Conservation (phyloP, 495 filamentous ascomycete species). For the Trichocladium antarcticum region DNA sequence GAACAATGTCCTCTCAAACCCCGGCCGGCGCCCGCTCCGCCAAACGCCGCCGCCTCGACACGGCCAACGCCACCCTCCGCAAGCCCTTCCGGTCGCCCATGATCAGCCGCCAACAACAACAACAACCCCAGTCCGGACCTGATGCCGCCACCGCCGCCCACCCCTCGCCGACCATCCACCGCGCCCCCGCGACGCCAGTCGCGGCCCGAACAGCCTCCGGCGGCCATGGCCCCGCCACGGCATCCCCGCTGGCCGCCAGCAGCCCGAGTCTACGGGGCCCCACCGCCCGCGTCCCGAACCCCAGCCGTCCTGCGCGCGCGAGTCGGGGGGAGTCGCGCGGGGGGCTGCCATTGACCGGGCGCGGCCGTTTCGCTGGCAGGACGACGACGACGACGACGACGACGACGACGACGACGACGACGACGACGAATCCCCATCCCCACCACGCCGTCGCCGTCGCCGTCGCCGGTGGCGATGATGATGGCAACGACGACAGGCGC, state of each 20-base stretch:
- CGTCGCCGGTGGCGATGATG: too few species aligned
- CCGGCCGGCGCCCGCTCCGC: constrained; percentile 16
- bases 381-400: neutral
- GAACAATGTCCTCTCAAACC: constrained; percentile 16
- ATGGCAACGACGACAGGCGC: neutral
- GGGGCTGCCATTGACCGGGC: too few species aligned
- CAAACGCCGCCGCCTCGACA: constrained; percentile 25
- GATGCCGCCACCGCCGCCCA: neutral
- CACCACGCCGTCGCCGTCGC: neutral
- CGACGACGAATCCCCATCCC: neutral
- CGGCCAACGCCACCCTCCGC: constrained; percentile 19
- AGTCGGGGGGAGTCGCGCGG: too few species aligned
- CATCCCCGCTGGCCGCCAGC: neutral
- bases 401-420: neutral
- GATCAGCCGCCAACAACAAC: constrained; percentile 9
- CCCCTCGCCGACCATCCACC: neutral
- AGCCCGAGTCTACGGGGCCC: neutral
- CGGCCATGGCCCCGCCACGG: neutral
- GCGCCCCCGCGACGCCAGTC: neutral
- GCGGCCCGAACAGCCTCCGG: neutral
- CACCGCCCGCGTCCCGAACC: too few species aligned
- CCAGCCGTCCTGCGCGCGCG: too few species aligned
- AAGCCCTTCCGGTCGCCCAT: constrained; percentile 25
- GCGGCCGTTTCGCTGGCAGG: too few species aligned
- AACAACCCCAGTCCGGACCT: too few species aligned